A percentile compares a stretch with the other conserved stretches of the same genome.
Evolutionary conservation across 2,329 filamentous ascomycete species (phyloP).

Genomic region (Curvularia spicifera): DNA sequence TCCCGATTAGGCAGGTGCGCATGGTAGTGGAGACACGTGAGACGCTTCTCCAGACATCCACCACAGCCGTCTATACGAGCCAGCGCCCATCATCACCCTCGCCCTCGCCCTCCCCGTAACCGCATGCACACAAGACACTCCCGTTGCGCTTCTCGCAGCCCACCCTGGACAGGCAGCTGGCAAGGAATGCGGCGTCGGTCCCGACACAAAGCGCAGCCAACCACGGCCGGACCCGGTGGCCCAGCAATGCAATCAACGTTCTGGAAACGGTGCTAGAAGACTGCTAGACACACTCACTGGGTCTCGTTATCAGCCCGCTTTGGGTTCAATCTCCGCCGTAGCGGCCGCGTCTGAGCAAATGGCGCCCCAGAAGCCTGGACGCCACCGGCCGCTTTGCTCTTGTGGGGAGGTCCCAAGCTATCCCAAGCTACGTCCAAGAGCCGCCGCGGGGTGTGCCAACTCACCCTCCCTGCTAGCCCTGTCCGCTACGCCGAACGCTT

Average conservation of each 20-base stretch:
- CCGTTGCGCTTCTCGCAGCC: conserved; percentile 3
- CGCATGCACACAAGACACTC: conserved; percentile 24
- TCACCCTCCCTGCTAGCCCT: conserved; percentile 19
- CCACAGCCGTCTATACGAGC: background rate
- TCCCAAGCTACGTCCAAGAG: conserved; percentile 22
- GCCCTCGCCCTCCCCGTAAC: conserved; percentile 1
- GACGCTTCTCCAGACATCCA: conserved; percentile 21
- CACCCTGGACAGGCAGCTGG: conserved; percentile 33
- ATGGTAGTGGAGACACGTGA: conserved; percentile 26
- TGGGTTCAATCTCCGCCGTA: conserved; percentile 24
- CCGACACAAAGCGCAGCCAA: conserved; percentile 18
- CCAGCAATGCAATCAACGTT: conserved; percentile 16
- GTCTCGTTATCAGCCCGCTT: conserved; percentile 26
- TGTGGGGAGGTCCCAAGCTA: conserved; percentile 32
- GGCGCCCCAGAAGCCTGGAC: conserved; percentile 52
- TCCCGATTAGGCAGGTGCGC: conserved; percentile 23
- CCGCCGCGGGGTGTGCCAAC: conserved; percentile 25
- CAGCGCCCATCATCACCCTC: background rate
- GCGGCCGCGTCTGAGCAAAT: conserved; percentile 20
- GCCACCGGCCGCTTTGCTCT: conserved; percentile 59
- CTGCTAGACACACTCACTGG: conserved; percentile 1
- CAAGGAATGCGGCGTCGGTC: conserved; percentile 25
- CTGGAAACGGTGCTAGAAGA: conserved; percentile 34
- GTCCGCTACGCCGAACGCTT: conserved; percentile 24
- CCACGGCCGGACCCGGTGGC: conserved; percentile 15